phyloP scores from a whole-genome alignment of 306 rosid species.

The Prosopis cineraria region DNA sequence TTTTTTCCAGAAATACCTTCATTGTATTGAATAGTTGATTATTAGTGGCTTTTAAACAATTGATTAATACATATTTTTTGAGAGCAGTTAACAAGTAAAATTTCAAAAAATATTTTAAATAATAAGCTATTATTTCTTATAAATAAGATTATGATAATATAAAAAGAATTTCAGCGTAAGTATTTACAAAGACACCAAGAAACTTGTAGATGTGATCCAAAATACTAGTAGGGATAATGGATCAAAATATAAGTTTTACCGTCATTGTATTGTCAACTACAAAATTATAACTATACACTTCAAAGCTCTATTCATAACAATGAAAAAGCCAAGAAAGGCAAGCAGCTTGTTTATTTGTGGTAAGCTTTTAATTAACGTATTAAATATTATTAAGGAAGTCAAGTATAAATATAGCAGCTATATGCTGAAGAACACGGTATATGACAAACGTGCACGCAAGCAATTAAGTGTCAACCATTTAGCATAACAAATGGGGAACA shows the following conservation, averaged over 20 bases:
- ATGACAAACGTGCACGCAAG: constrained; percentile 40
- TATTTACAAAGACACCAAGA: neutral
- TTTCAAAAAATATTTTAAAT: too few species aligned
- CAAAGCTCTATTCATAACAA: neutral
- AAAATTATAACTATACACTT: neutral
- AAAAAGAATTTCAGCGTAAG: too few species aligned
- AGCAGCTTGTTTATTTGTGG: neutral
- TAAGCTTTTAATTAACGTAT: neutral
- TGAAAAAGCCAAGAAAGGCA: neutral
- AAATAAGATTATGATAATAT: too few species aligned
- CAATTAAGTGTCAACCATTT: constrained; percentile 24
- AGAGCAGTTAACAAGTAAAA: too few species aligned
- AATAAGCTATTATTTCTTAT: too few species aligned
- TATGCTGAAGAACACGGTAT: neutral
- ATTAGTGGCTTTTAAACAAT: too few species aligned
- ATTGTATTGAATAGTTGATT: too few species aligned
- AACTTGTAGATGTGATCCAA: too few species aligned
- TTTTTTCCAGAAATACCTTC: too few species aligned
- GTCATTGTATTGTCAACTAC: constrained; percentile 21
- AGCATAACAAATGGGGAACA: neutral
- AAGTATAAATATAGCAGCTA: neutral
- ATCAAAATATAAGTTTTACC: constrained; percentile 15
- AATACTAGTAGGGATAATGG: neutral
- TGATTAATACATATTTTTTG: too few species aligned
- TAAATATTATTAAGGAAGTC: neutral